phyloP scores from a whole-genome alignment of 345 rosid species.

The Gossypium raimondii region DNA sequence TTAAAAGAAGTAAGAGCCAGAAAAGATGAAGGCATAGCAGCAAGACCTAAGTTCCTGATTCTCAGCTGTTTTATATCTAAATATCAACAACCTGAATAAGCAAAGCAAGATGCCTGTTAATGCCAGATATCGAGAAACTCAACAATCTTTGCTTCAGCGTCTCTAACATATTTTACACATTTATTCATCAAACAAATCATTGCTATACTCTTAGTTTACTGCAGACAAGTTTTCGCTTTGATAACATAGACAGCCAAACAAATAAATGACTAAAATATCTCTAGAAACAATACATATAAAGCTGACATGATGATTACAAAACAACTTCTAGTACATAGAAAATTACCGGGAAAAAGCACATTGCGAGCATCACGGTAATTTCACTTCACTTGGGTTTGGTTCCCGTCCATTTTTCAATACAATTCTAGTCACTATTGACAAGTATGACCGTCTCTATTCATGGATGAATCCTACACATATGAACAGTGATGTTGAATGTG shows the following conservation, averaged over 20 bases:
- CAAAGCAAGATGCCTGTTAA: slow-evolving; percentile 13
- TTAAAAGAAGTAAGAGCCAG: slow-evolving; percentile 36
- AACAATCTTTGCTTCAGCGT: background rate
- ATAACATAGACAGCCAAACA: background rate
- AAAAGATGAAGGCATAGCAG: slow-evolving; percentile 40
- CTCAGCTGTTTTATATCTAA: background rate
- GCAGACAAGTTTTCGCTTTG: background rate
- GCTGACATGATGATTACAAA: background rate
- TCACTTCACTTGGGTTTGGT: background rate
- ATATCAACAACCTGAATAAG: slow-evolving; percentile 4
- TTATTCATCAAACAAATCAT: background rate
- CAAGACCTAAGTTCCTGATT: slow-evolving; percentile 17
- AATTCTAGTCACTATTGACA: background rate
- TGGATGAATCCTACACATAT: background rate
- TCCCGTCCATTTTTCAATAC: background rate
- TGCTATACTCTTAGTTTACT: background rate
- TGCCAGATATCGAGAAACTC: slow-evolving; percentile 17
- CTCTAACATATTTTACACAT: background rate
- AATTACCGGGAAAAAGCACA: background rate
- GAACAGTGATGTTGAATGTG: background rate
- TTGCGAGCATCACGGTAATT: background rate
- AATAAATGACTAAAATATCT: background rate
- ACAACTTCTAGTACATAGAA: background rate
- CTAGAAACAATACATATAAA: background rate
- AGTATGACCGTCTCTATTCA: background rate